Conservation (phyloP, 208 protist species). For the Trichomonas gallinae region DNA sequence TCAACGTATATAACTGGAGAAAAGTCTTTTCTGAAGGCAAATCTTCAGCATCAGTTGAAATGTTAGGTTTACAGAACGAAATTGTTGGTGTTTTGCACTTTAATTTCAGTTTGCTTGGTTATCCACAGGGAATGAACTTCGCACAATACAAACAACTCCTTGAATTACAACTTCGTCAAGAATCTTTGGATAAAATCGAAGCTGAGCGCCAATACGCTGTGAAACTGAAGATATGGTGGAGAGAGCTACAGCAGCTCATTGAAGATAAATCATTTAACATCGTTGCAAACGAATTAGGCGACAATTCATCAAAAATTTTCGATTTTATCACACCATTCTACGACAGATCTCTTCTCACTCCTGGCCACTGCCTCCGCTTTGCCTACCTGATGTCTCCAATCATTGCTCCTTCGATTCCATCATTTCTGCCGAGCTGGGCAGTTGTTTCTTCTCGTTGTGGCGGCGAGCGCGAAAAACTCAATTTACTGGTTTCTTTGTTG, state of each 20-base stretch:
- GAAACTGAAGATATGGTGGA: background rate
- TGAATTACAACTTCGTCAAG: background rate
- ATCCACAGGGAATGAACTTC: background rate
- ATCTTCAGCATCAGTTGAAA: background rate
- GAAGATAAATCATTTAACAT: background rate
- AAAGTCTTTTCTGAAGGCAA: background rate
- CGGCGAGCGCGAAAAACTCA: background rate
- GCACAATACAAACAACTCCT: background rate
- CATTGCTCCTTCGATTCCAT: background rate
- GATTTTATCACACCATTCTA: background rate
- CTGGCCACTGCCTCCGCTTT: background rate
- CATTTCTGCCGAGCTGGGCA: background rate
- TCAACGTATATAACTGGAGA: background rate
- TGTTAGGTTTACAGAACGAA: background rate
- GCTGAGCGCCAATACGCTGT: background rate
- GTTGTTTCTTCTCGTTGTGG: background rate
- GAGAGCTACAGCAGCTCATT: background rate
- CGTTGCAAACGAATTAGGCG: background rate
- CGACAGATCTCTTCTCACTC: background rate
- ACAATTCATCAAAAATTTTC: background rate
- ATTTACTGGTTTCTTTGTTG: background rate
- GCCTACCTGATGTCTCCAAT: background rate
- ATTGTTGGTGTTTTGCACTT: conserved; percentile 4
- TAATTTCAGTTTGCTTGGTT: background rate
- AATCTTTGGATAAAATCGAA: background rate